Evolutionary conservation across 306 rosid genomes (phyloP).

Genomic region (Prunus mongolica): DNA sequence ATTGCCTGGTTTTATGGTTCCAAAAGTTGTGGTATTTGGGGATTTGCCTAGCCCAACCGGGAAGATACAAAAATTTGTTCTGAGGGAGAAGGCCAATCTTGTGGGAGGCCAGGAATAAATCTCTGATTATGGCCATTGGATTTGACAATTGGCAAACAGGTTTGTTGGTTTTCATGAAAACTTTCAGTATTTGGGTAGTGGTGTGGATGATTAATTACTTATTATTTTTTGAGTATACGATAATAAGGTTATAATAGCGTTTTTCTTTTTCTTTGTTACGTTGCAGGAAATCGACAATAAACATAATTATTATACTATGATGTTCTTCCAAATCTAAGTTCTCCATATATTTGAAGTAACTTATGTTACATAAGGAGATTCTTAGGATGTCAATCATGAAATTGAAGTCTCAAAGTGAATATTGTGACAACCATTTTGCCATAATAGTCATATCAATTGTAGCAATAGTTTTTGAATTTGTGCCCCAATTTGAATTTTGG

Average conservation of each 20-base stretch:
- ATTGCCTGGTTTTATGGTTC: constrained; percentile 64
- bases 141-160: not conserved
- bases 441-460: too few species aligned
- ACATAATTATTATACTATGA: too few species aligned
- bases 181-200: not conserved
- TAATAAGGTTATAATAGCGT: not conserved
- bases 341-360: too few species aligned
- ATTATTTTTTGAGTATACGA: not conserved
- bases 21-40: constrained; percentile 53
- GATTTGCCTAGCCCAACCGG: constrained; percentile 86
- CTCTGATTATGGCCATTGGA: not conserved
- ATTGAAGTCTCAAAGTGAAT: too few species aligned
- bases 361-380: too few species aligned
- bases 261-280: too few species aligned
- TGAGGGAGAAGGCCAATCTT: constrained; percentile 43
- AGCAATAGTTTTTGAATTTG: too few species aligned
- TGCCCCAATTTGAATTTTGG: too few species aligned
- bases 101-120: not conserved
- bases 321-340: too few species aligned
- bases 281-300: too few species aligned
- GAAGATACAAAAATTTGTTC: constrained; percentile 67
- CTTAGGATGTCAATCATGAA: too few species aligned
- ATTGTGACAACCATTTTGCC: too few species aligned
- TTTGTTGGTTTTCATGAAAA: not conserved
- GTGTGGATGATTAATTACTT: not conserved